Evolutionary conservation across 495 filamentous ascomycete genomes (phyloP).

Genomic region (Tuber brumale): DNA sequence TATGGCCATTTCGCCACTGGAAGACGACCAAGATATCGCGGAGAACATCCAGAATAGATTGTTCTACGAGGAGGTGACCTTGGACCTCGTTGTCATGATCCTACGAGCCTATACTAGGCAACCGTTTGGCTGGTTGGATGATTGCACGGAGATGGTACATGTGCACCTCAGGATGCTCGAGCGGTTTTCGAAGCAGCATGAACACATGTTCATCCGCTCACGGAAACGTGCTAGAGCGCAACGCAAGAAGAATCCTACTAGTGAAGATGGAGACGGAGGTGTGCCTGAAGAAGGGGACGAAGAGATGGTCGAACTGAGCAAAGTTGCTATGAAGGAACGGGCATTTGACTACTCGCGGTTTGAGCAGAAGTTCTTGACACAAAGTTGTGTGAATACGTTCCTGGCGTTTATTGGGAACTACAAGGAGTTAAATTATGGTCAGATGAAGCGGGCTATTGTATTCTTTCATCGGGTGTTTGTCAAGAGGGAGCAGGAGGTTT

Average conservation of each 20-base stretch:
- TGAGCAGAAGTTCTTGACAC: slow-evolving; percentile 67
- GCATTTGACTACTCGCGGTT: slow-evolving; percentile 93
- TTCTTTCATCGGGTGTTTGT: slow-evolving; percentile 94
- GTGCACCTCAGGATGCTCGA: slow-evolving; percentile 90
- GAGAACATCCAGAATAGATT: slow-evolving; percentile 95
- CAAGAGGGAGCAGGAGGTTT: slow-evolving; percentile 80
- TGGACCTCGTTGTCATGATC: slow-evolving; percentile 75
- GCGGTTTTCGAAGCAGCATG: slow-evolving; percentile 86
- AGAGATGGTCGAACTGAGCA: slow-evolving; percentile 61
- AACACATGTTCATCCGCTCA: slow-evolving; percentile 84
- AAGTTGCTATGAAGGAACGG: slow-evolving; percentile 62
- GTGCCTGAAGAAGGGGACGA: slow-evolving; percentile 59
- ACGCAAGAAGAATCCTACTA: slow-evolving; percentile 41
- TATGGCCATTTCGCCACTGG: slow-evolving; percentile 75
- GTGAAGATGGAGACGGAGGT: slow-evolving; percentile 32
- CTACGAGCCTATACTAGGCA: slow-evolving; percentile 82
- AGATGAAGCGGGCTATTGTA: slow-evolving; percentile 87
- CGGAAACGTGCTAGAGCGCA: slow-evolving; percentile 56
- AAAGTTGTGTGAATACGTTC: slow-evolving; percentile 84
- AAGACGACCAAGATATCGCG: slow-evolving; percentile 95
- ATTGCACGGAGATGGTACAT: slow-evolving; percentile 82
- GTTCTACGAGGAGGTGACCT: slow-evolving; percentile 94
- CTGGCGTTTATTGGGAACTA: slow-evolving; percentile 73
- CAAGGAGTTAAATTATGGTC: slow-evolving; percentile 66
- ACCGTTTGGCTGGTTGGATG: slow-evolving; percentile 72